phyloP scores from a whole-genome alignment of 257 asterid species.

The Euphrasia confusa region DNA sequence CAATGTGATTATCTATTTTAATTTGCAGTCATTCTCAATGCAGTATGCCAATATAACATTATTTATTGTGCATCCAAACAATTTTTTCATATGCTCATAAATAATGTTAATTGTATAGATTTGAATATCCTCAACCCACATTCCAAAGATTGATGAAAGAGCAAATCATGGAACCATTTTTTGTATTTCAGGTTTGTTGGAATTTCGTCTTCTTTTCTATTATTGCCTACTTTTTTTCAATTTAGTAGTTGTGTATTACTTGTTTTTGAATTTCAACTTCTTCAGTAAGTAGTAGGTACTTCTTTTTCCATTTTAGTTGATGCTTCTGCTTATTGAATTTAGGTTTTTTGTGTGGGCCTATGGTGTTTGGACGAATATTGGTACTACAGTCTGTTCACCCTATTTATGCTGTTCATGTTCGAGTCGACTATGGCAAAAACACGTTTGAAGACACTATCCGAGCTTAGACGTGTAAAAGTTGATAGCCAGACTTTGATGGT shows the following conservation, averaged over 20 bases:
- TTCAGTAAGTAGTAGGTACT: neutral
- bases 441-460: constrained; percentile 86
- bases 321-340: constrained; percentile 29
- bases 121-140: constrained; percentile 98
- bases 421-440: constrained; percentile 99
- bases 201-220: constrained; percentile 18
- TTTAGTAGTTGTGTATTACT: constrained; percentile 8
- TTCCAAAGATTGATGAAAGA: constrained; percentile 94
- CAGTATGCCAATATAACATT: constrained; percentile 10
- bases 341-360: constrained; percentile 97
- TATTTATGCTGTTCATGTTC: constrained; percentile 96
- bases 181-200: constrained; percentile 83
- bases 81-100: constrained; percentile 24
- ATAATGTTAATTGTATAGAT: constrained; percentile 43
- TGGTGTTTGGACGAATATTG: constrained; percentile 99
- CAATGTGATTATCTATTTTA: neutral
- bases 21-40: constrained; percentile 2
- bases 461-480: constrained; percentile 94
- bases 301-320: constrained; percentile 13
- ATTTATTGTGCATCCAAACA: constrained; percentile 9
- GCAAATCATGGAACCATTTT: constrained; percentile 91
- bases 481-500: constrained; percentile 86
- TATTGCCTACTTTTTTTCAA: constrained; percentile 1
- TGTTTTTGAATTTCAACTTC: constrained; percentile 3
- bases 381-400: constrained; percentile 93